Evolutionary conservation across 2,329 filamentous ascomycete genomes (phyloP).

Genomic region (Phialemoniopsis sp.): DNA sequence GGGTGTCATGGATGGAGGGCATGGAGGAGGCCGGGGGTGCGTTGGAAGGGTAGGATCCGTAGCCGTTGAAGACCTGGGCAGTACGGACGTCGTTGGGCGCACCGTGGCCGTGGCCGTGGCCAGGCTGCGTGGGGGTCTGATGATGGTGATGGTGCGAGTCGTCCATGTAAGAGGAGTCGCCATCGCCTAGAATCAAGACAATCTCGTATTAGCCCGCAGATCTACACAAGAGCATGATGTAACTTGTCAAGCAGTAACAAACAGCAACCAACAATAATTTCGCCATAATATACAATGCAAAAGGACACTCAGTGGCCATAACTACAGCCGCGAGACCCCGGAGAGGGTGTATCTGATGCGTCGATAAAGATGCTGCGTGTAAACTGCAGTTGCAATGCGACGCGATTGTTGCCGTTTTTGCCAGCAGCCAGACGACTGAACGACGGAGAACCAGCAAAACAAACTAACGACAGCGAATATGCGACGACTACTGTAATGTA

Average conservation of each 20-base stretch:
- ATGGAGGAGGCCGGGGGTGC: constrained; percentile 54
- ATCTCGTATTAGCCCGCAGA: constrained; percentile 13
- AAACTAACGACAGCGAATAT: constrained; percentile 32
- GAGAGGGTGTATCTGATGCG: too few species aligned
- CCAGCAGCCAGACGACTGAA: constrained; percentile 30
- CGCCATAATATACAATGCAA: too few species aligned
- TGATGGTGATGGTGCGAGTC: constrained; percentile 58
- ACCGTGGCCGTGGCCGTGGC: constrained; percentile 32
- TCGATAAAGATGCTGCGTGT: too few species aligned
- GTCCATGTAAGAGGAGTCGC: constrained; percentile 52
- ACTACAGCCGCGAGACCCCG: too few species aligned
- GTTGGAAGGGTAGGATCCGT: constrained; percentile 59
- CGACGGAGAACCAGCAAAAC: constrained; percentile 37
- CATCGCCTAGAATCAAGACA: constrained; percentile 45
- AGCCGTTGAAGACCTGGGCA: constrained; percentile 69
- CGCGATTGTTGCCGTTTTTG: too few species aligned
- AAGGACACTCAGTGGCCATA: too few species aligned
- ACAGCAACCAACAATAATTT: neutral
- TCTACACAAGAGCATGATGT: constrained; percentile 4
- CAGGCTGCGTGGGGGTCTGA: constrained; percentile 50
- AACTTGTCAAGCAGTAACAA: neutral
- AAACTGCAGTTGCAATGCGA: too few species aligned
- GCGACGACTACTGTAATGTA: constrained; percentile 54
- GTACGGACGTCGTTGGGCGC: constrained; percentile 62
- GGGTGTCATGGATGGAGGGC: constrained; percentile 58